Evolutionary conservation across 208 protist species (phyloP).

Genomic region (Acanthamoeba lenticulata): DNA sequence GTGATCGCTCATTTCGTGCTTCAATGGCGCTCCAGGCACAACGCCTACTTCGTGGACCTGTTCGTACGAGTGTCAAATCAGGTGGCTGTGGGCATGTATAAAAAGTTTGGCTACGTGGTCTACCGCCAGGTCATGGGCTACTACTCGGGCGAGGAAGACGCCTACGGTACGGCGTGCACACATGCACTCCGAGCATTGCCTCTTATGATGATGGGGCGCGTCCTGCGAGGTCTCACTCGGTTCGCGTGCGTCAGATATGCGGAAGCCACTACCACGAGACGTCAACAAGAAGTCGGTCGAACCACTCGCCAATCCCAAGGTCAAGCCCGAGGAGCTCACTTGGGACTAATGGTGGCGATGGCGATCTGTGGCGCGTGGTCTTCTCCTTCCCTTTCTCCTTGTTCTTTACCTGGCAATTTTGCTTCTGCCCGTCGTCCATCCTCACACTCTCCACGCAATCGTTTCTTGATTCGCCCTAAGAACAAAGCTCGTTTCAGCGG

Average conservation of each 20-base stretch:
- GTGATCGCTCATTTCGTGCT: no score
- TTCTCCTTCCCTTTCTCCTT: no score
- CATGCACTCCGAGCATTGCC: neutral
- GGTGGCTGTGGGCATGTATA: slow-evolving; percentile 98
- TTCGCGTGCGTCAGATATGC: slow-evolving; percentile 95
- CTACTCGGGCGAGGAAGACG: slow-evolving; percentile 91
- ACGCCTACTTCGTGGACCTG: slow-evolving; percentile 99
- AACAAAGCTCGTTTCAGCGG: no score
- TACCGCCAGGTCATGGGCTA: slow-evolving; percentile 94
- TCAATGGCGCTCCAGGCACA: no score
- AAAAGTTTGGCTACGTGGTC: slow-evolving; percentile 96
- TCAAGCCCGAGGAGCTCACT: slow-evolving; percentile 54
- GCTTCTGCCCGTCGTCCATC: no score
- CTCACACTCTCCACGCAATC: no score
- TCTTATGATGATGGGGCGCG: neutral
- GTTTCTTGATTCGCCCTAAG: no score
- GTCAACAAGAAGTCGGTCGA: slow-evolving; percentile 88
- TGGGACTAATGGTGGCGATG: slow-evolving; percentile 17
- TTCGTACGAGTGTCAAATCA: slow-evolving; percentile 98
- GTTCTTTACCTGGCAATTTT: no score
- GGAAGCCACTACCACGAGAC: slow-evolving; percentile 95
- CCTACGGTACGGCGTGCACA: slow-evolving; percentile 77
- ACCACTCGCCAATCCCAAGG: slow-evolving; percentile 78
- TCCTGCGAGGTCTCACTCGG: no score
- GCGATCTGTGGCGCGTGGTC: no score